phyloP scores from a whole-genome alignment of 2,329 filamentous ascomycete genomes.

The Fusarium sp. region DNA sequence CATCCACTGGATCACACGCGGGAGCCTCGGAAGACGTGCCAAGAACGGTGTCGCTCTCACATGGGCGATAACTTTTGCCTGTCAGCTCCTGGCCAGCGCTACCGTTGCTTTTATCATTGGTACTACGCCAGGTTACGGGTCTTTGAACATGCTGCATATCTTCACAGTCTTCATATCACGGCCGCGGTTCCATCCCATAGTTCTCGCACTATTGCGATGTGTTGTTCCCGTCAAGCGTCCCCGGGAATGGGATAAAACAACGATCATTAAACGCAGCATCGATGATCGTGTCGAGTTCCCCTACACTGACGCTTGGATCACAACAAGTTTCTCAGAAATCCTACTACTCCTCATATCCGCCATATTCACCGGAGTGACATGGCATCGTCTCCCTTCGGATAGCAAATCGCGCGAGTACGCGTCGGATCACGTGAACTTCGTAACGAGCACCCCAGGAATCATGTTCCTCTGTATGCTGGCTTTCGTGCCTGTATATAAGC shows the following conservation, averaged over 20 bases:
- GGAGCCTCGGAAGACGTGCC: conserved; percentile 29
- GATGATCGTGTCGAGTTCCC: conserved; percentile 45
- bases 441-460: conserved; percentile 38
- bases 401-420: conserved; percentile 24
- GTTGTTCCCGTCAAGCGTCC: conserved; percentile 26
- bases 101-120: conserved; percentile 39
- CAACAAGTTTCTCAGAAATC: conserved; percentile 33
- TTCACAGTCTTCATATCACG: conserved; percentile 42
- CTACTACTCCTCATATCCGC: conserved; percentile 37
- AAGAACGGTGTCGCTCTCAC: conserved; percentile 22
- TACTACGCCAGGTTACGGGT: conserved; percentile 35
- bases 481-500: conserved; percentile 40
- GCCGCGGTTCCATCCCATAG: conserved; percentile 39
- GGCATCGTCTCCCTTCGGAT: conserved; percentile 36
- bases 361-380: conserved; percentile 44
- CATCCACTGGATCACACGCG: conserved; percentile 32
- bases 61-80: conserved; percentile 34
- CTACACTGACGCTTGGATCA: conserved; percentile 43
- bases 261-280: conserved; percentile 23
- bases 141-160: conserved; percentile 42
- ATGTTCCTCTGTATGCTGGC: conserved; percentile 36
- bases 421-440: conserved; percentile 37
- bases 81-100: conserved; percentile 40
- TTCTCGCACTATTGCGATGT: conserved; percentile 38
- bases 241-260: conserved; percentile 37